Conservation (phyloP, 192 early-diverging fungal species). For the Gigaspora rosea region DNA sequence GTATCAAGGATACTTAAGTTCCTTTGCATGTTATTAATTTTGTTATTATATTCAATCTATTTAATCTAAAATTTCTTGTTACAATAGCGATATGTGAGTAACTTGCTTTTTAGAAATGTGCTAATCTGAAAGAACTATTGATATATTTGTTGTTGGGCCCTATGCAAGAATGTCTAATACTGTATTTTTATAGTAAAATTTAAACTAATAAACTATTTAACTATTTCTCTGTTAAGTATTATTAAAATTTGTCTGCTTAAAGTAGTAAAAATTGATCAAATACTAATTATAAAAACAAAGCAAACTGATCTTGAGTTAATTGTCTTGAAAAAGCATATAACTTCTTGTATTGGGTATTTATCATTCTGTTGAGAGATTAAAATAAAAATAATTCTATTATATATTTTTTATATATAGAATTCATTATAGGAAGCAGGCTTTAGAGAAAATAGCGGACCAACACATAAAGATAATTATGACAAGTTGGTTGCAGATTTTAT, state of each 20-base stretch:
- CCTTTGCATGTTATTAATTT: constrained; percentile 26
- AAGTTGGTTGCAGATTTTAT: constrained; percentile 22
- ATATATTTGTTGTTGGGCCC: constrained; percentile 29
- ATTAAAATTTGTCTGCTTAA: constrained; percentile 22
- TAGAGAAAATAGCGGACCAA: constrained; percentile 31
- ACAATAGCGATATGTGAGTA: constrained; percentile 28
- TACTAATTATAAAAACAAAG: constrained; percentile 27
- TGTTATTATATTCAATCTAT: constrained; percentile 17
- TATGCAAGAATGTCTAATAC: constrained; percentile 13
- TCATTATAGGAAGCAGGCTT: constrained; percentile 26
- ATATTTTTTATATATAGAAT: constrained; percentile 10
- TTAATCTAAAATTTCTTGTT: constrained; percentile 1
- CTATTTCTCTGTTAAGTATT: constrained; percentile 3
- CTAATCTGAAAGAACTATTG: constrained; percentile 27
- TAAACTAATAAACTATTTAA: too few relatives aligned
- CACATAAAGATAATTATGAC: constrained; percentile 31
- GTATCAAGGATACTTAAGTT: constrained; percentile 29
- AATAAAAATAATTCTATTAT: neutral
- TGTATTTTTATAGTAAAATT: constrained; percentile 24
- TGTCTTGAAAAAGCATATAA: constrained; percentile 21
- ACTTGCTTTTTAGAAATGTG: neutral
- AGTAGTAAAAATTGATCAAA: constrained; percentile 31
- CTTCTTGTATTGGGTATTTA: constrained; percentile 29
- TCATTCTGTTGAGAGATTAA: constrained; percentile 18
- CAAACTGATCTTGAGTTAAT: neutral